A percentile compares a stretch with the other conserved stretches of the same genome.
These are phyloP conservation scores for Mycena chlorophos DNA, from an alignment of 768 basidiomycete genomes.

Conservation along the genomic window DNA sequence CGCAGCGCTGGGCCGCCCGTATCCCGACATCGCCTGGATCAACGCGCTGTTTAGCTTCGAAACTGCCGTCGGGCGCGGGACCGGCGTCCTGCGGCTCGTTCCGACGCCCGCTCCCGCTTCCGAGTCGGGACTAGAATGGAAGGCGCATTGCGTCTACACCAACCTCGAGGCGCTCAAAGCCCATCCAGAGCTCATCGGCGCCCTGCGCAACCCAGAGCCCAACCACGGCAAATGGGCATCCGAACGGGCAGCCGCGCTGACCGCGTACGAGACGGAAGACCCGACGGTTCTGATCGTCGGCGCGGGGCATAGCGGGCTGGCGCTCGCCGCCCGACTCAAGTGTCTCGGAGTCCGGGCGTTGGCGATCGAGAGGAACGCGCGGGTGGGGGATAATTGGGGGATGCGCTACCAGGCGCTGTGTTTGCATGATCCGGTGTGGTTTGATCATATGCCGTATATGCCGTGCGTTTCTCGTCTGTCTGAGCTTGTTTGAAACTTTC, in stretches of 20 bases:
- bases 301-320: constrained; percentile 55
- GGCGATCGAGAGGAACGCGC: constrained; percentile 60
- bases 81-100: constrained; percentile 51
- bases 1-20: constrained; percentile 13
- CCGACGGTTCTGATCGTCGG: constrained; percentile 55
- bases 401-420: constrained; percentile 66
- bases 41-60: constrained; percentile 15
- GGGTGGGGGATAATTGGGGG: constrained; percentile 68
- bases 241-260: constrained; percentile 32
- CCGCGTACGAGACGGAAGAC: constrained; percentile 41
- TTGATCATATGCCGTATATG: constrained; percentile 47
- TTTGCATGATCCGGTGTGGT: constrained; percentile 67
- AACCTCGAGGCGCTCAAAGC: constrained; percentile 52
- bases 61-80: constrained; percentile 35
- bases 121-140: too few species aligned
- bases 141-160: constrained; percentile 52
- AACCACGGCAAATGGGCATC: constrained; percentile 16
- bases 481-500: too few species aligned
- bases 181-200: constrained; percentile 38
- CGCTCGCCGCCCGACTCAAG: constrained; percentile 60
- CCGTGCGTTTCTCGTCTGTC: constrained; percentile 28
- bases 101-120: constrained; percentile 38
- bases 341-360: constrained; percentile 48
- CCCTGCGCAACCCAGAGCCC: constrained; percentile 9
- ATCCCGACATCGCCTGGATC: constrained; percentile 40